A percentile compares a stretch with the other conserved stretches of the same genome.
phyloP scores from a whole-genome alignment of 768 basidiomycete species.

The Austroboletus eburneus region DNA sequence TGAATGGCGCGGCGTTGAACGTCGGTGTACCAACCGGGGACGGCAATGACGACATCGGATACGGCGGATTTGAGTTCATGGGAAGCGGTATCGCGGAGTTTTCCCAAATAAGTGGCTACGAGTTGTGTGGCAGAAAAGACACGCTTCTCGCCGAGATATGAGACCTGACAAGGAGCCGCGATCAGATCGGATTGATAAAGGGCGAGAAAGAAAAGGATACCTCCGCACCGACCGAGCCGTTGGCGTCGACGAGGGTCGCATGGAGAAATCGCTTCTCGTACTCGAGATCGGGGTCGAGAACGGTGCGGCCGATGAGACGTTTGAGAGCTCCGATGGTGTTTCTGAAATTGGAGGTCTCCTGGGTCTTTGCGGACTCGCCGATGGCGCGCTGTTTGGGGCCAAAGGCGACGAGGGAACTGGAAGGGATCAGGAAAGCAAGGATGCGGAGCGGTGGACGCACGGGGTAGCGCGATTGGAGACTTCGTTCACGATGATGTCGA shows the following conservation, averaged over 20 bases:
- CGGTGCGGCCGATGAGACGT: constrained; percentile 79
- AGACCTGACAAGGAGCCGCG: constrained; percentile 51
- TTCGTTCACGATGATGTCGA: constrained; percentile 98
- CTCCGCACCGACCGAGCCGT: constrained; percentile 81
- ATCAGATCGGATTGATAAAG: constrained; percentile 12
- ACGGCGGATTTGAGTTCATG: constrained; percentile 83
- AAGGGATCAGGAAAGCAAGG: constrained; percentile 1
- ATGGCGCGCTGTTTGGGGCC: constrained; percentile 87
- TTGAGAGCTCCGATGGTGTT: constrained; percentile 95
- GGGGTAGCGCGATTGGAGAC: constrained; percentile 96
- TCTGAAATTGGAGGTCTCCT: constrained; percentile 96
- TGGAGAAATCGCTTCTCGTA: constrained; percentile 91
- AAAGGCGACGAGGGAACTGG: constrained; percentile 91
- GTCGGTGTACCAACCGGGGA: constrained; percentile 97
- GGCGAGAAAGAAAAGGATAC: constrained; percentile 35
- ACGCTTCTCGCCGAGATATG: constrained; percentile 78
- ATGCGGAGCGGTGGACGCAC: constrained; percentile 45
- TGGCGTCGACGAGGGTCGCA: constrained; percentile 78
- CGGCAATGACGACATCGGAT: constrained; percentile 90
- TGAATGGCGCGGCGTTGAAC: constrained; percentile 85
- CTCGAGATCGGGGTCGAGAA: constrained; percentile 77
- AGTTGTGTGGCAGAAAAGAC: constrained; percentile 88
- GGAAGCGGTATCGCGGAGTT: constrained; percentile 83
- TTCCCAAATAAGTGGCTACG: constrained; percentile 85
- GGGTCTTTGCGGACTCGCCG: constrained; percentile 95